Evolutionary conservation across 306 rosid genomes (phyloP), one percentile per base, ranked within the genome.

Genomic region (Quercus rubra): DNA sequence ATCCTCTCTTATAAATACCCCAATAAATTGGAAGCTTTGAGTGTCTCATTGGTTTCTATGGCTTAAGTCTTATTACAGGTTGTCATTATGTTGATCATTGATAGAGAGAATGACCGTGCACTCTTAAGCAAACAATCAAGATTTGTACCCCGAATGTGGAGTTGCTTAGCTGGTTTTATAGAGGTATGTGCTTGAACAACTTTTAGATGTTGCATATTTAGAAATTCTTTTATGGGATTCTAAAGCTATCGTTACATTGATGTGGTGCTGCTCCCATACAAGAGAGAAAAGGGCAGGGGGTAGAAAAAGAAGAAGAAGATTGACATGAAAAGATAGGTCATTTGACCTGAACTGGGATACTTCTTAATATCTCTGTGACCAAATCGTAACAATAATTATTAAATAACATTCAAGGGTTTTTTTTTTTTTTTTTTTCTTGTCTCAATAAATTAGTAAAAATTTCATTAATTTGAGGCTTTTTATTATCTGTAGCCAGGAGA

Each of bases 51-150:
- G 52, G 64, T 62, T 81, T 79, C 59, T 55, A 14, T 49, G 54
- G 59, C 74, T 23, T 30, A 27, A 49, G 71, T 33, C 75, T 80
- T 62, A 33, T 67, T 78, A 84, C 85, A 90, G 98, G 99, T 89
- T 82, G 98, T 88, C 77, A 95, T 92, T 79, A 95, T 95, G 99
- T 85, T 95, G 80, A 94, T 95, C 43, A 91, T 95, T 76, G 99
- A 95, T 78, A 81, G 62, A 83, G 93, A 91, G 86, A 92, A 91
- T 5, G 93, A 92, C 62, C 83, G 92, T 59, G 97, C 82, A 57
- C 97, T 95, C 51, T 76, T 92, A 85, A 82, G 91, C 74, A 84
- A 86, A 79, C 90, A 91, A 71, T 84, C 90, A 4, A 87, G 88
- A 81, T 85, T 79, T 71, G 86, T 89, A 19, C 81, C 92, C 15